Percentiles rank a stretch among this genome's conserved stretches.
These are phyloP conservation scores for Rhododendron henanense DNA, from an alignment of 148 eudicot genomes.

Conservation along the genomic window DNA sequence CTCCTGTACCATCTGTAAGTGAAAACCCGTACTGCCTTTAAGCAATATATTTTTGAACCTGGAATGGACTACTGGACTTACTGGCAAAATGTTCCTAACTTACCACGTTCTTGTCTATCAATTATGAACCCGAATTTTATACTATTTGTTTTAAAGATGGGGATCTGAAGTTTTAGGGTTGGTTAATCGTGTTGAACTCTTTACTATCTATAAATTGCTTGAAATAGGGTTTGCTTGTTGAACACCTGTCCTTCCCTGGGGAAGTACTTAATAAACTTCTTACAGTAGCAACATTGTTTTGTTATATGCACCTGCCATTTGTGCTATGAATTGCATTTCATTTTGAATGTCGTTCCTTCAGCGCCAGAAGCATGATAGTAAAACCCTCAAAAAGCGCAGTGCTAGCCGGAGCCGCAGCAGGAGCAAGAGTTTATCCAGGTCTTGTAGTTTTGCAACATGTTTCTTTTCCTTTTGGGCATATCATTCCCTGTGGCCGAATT, in stretches of 20 bases:
- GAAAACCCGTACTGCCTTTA: slow-evolving; percentile 40
- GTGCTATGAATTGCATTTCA: slow-evolving; percentile 4
- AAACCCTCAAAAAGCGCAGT: slow-evolving; percentile 45
- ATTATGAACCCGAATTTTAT: slow-evolving; percentile 65
- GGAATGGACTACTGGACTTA: slow-evolving; percentile 55
- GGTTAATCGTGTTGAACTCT: neutral
- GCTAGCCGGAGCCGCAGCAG: slow-evolving; percentile 32
- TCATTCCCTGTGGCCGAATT: neutral
- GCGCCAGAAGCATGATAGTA: slow-evolving; percentile 35
- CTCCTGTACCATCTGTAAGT: slow-evolving; percentile 86
- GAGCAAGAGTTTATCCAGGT: slow-evolving; percentile 49
- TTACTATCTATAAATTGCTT: neutral
- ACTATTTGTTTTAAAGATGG: slow-evolving; percentile 25
- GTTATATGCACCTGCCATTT: neutral
- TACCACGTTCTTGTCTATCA: slow-evolving; percentile 45
- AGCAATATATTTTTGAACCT: slow-evolving; percentile 61
- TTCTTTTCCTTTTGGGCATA: neutral
- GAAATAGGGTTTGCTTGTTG: neutral
- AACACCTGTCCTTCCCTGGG: neutral
- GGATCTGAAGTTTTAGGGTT: neutral
- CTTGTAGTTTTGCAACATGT: neutral
- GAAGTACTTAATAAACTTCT: neutral
- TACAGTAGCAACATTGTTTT: neutral
- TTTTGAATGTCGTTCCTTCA: slow-evolving; percentile 15
- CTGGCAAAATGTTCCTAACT: slow-evolving; percentile 49